Evolutionary conservation across 208 protist genomes (phyloP).

Genomic region (Willaertia magna): DNA sequence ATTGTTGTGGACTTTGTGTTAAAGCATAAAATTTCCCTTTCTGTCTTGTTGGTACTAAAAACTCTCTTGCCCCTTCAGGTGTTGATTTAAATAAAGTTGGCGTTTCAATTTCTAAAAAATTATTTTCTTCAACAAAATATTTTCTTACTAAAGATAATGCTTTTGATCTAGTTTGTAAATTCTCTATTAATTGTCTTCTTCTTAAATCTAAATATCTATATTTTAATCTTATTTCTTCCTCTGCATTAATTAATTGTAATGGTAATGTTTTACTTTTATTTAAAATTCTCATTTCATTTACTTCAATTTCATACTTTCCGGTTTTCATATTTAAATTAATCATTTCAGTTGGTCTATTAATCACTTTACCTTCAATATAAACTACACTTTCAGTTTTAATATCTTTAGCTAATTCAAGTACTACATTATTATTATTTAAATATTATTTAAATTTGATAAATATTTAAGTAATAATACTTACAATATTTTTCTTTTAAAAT

Average conservation of each 20-base stretch:
- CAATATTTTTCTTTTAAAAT: neutral
- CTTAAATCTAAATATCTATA: conserved; percentile 41
- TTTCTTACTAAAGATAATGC: conserved; percentile 16
- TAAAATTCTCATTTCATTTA: neutral
- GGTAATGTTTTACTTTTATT: neutral
- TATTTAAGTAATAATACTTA: neutral
- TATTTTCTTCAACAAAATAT: conserved; percentile 14
- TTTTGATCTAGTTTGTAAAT: conserved; percentile 29
- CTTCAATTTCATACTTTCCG: neutral
- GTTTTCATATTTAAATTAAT: neutral
- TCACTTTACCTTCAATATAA: neutral
- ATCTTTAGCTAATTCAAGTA: neutral
- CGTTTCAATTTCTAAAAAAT: conserved; percentile 53
- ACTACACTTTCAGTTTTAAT: neutral
- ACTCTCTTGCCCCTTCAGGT: conserved; percentile 58
- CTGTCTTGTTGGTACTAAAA: conserved; percentile 46
- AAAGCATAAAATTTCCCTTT: conserved; percentile 46
- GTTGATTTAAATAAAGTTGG: conserved; percentile 47
- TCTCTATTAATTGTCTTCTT: conserved; percentile 25
- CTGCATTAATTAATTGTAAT: conserved; percentile 1
- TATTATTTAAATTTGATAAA: too few species aligned
- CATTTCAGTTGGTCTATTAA: neutral
- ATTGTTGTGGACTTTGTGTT: conserved; percentile 50
- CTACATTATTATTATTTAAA: neutral
- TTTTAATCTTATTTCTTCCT: conserved; percentile 28